These are phyloP conservation scores for Aspergillus pseudoterreus DNA, from an alignment of 2,329 filamentous ascomycete genomes.

Conservation along the genomic window DNA sequence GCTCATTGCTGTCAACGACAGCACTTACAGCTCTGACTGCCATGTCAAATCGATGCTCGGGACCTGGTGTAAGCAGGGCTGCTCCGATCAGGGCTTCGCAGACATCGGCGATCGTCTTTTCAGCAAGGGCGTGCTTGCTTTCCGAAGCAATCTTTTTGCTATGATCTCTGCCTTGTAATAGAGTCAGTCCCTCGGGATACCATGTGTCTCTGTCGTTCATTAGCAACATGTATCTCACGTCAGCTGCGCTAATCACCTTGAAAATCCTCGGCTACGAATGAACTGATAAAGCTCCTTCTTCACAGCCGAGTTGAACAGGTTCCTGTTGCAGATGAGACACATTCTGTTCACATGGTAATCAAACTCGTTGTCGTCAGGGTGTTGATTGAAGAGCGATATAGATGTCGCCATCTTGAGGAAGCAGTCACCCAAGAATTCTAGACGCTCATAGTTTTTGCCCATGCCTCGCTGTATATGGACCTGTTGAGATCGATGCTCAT, in stretches of 20 bases:
- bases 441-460: constrained; percentile 89
- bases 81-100: constrained; percentile 93
- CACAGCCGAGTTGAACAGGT: constrained; percentile 74
- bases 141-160: constrained; percentile 44
- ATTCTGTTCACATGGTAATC: constrained; percentile 88
- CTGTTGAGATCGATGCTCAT: constrained; percentile 65
- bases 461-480: constrained; percentile 78
- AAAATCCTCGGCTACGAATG: constrained; percentile 79
- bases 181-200: constrained; percentile 77
- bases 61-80: constrained; percentile 58
- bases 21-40: constrained; percentile 56
- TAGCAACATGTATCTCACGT: constrained; percentile 7
- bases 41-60: constrained; percentile 52
- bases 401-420: constrained; percentile 96
- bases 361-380: constrained; percentile 76
- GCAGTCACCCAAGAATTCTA: constrained; percentile 90
- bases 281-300: constrained; percentile 65
- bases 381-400: constrained; percentile 74
- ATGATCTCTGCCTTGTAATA: constrained; percentile 68
- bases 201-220: constrained; percentile 60
- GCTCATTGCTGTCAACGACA: constrained; percentile 66
- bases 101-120: constrained; percentile 92
- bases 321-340: constrained; percentile 86
- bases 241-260: constrained; percentile 46
- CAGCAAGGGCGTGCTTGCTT: constrained; percentile 64